Percentiles rank a stretch among this genome's conserved stretches.
These are phyloP conservation scores for Aureobasidium subglaciale DNA, from an alignment of 2,329 filamentous ascomycete genomes.

Conservation along the genomic window DNA sequence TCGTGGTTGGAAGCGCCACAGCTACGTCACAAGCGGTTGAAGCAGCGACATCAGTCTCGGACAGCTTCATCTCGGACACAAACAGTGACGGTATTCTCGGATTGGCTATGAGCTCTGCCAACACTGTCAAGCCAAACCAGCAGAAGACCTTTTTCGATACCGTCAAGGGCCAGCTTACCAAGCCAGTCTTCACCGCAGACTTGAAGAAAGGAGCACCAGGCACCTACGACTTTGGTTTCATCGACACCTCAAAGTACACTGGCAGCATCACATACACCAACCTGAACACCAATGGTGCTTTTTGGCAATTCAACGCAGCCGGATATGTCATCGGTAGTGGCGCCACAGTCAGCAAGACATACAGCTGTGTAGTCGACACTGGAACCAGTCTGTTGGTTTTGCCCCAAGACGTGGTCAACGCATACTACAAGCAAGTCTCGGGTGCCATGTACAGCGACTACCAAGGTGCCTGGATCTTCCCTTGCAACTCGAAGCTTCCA, in stretches of 20 bases:
- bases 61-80: conserved; percentile 43
- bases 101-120: conserved; percentile 53
- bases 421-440: conserved; percentile 34
- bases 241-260: conserved; percentile 52
- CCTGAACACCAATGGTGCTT: conserved; percentile 52
- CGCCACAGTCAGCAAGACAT: conserved; percentile 31
- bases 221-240: conserved; percentile 52
- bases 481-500: conserved; percentile 31
- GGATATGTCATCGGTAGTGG: conserved; percentile 49
- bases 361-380: conserved; percentile 59
- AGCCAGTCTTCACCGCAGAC: conserved; percentile 51
- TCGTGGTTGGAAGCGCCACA: conserved; percentile 53
- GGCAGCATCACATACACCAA: conserved; percentile 50
- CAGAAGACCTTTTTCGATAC: conserved; percentile 55
- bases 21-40: conserved; percentile 59
- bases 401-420: conserved; percentile 36
- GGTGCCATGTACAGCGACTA: conserved; percentile 31
- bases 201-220: conserved; percentile 48
- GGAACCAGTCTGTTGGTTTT: conserved; percentile 59
- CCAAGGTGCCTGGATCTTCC: conserved; percentile 36
- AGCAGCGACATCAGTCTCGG: conserved; percentile 53
- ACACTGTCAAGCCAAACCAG: conserved; percentile 45
- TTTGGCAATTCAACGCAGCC: conserved; percentile 54
- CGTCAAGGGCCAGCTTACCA: conserved; percentile 44
- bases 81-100: conserved; percentile 55